A percentile compares a stretch with the other conserved stretches of the same genome.
Evolutionary conservation across 257 asterid genomes (phyloP).

Genomic region (Solanum rostratum): DNA sequence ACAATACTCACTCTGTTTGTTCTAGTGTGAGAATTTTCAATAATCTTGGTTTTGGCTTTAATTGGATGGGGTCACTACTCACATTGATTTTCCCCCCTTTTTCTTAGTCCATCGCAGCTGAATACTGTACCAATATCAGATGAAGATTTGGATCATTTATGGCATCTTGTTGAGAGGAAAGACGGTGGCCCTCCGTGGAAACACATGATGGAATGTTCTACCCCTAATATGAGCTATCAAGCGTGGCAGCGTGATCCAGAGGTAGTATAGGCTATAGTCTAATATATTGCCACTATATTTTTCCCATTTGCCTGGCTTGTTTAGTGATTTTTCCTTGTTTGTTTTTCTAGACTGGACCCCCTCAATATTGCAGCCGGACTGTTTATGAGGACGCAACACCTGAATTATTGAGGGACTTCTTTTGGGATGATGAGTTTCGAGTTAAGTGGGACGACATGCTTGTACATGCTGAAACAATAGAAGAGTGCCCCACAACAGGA

Average conservation of each 20-base stretch:
- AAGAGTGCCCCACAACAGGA: conserved; percentile 80
- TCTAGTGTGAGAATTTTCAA: not conserved
- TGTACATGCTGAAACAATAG: conserved; percentile 46
- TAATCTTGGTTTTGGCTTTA: not conserved
- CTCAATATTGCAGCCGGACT: conserved; percentile 86
- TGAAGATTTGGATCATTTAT: conserved; percentile 56
- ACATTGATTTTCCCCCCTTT: not conserved
- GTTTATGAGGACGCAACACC: conserved; percentile 95
- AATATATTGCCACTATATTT: not conserved
- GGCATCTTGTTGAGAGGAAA: conserved; percentile 70
- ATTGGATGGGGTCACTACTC: conserved; percentile 2
- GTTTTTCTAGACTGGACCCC: conserved; percentile 56
- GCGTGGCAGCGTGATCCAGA: conserved; percentile 91
- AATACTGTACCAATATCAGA: conserved; percentile 20
- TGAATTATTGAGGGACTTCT: conserved; percentile 75
- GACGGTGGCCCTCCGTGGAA: conserved; percentile 92
- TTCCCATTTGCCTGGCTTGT: not conserved
- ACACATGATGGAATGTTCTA: conserved; percentile 78
- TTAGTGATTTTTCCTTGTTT: not conserved
- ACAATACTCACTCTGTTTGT: not conserved
- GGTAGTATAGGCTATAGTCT: conserved; percentile 18
- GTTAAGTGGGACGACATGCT: conserved; percentile 91
- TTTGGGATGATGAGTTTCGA: conserved; percentile 92
- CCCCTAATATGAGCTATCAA: conserved; percentile 65
- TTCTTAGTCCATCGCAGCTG: conserved; percentile 28